These are phyloP conservation scores for Fusarium mundagurra DNA, from an alignment of 2,329 filamentous ascomycete species.

Conservation along the genomic window DNA sequence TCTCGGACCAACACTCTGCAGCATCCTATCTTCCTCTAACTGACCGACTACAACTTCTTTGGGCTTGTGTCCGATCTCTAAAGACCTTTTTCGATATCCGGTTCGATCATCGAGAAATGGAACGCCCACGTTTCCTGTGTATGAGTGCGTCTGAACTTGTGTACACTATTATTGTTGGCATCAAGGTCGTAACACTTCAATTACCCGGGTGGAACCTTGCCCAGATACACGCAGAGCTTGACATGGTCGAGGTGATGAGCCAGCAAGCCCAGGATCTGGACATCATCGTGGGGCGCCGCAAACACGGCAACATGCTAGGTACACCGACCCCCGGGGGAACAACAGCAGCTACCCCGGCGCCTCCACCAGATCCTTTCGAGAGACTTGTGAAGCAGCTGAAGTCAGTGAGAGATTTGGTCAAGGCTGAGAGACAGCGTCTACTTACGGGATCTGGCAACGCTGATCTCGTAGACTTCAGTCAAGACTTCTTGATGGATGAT, in stretches of 20 bases:
- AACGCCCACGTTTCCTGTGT: constrained; percentile 54
- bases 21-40: constrained; percentile 46
- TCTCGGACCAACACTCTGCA: constrained; percentile 51
- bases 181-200: constrained; percentile 58
- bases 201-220: constrained; percentile 58
- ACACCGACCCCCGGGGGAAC: constrained; percentile 8
- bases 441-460: constrained; percentile 35
- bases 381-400: constrained; percentile 46
- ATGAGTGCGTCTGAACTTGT: constrained; percentile 59
- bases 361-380: constrained; percentile 47
- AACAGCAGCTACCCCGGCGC: constrained; percentile 4
- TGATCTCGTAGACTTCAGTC: constrained; percentile 28
- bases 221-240: constrained; percentile 50
- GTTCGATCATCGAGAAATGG: constrained; percentile 45
- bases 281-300: constrained; percentile 45
- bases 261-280: constrained; percentile 45
- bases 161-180: constrained; percentile 56
- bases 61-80: constrained; percentile 54
- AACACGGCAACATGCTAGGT: constrained; percentile 37
- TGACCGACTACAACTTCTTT: constrained; percentile 58
- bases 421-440: constrained; percentile 44
- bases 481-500: constrained; percentile 38
- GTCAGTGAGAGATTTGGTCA: constrained; percentile 45
- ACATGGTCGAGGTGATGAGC: constrained; percentile 40
- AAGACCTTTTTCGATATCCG: constrained; percentile 53